Base-by-base conservation (phyloP, 805 yeast species). In the Saccharomycopsis sp. region DNA sequence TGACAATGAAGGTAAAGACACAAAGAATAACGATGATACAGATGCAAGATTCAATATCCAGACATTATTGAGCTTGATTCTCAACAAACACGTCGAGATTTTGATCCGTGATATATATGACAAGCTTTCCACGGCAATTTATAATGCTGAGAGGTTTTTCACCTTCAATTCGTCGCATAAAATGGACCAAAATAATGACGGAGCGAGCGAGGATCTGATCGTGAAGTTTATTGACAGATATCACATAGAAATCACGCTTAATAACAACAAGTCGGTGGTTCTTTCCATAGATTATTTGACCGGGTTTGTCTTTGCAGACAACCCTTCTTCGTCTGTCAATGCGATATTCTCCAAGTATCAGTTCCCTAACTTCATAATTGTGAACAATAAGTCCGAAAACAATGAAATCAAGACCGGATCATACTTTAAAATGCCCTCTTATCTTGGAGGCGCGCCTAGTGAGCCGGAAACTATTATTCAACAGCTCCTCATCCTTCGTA, bases 271-370 rank as follows among this genome's bases (percentile, higher is more conserved):
- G 41, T 22, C 54, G 8, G 35, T 61, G 23, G 23, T 42, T 14
- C 57, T 35, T 17, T 56, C 62, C 2, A 56, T 61, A 17, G 64
- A 61, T 35, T 55, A 58, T 47, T 53, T 61, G 20, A 61, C 62
- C 9, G 64, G 64, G 12, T 47, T 25, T 41, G 49, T 29, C 12
- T 61, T 61, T 44, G 59, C 58, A 19, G 52, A 56, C 17, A 58
- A 58, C 52, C 64, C 64, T 8, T 54, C 58, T n/a, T 61, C 64
- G n/a, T 61, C 62, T n/a, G 52, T 61, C n/a, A 58, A 52, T 35
- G 52, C 58, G 12, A 56, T 61, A 23, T 53, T 56, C 47, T 50
- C 56, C 25, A 59, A 61, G 44, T 61, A 58, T 24, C 47, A 52
- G 47, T 61, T 61, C 35, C 51, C 54, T 22, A 58, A 61, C 50